Conservation (phyloP, 2,329 filamentous ascomycete genomes). For the Talaromyces marneffei region DNA sequence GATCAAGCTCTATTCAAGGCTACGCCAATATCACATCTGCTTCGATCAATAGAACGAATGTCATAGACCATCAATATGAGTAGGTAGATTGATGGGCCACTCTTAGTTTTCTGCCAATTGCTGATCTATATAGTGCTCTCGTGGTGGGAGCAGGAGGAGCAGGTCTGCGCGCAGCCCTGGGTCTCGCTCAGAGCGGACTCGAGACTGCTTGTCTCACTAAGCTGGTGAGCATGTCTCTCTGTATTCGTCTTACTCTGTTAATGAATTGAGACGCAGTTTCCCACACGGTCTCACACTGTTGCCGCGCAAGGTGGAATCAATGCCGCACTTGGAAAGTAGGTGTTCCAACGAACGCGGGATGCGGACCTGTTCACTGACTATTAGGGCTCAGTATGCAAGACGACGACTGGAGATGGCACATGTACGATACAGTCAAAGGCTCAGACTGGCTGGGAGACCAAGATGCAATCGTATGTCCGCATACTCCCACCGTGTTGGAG, state of each 20-base stretch:
- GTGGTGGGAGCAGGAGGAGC: conserved; percentile 65
- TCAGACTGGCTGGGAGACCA: conserved; percentile 97
- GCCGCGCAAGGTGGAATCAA: conserved; percentile 61
- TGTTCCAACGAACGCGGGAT: conserved; percentile 7
- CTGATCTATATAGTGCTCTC: conserved; percentile 56
- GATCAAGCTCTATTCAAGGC: not conserved
- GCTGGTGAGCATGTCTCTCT: conserved; percentile 27
- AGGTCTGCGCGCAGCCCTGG: conserved; percentile 58
- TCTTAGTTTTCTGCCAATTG: not conserved
- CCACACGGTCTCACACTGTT: conserved; percentile 59
- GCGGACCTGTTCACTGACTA: not conserved
- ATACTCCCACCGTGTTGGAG: not conserved
- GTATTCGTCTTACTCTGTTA: not conserved
- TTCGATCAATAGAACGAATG: not conserved
- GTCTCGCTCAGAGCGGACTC: conserved; percentile 58
- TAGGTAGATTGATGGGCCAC: conserved; percentile 13
- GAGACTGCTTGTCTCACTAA: conserved; percentile 62
- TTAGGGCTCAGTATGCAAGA: conserved; percentile 73
- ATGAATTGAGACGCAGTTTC: conserved; percentile 36
- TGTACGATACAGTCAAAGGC: conserved; percentile 98
- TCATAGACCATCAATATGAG: conserved; percentile 20
- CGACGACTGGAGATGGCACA: conserved; percentile 98
- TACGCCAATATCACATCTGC: not conserved
- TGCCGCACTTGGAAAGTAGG: conserved; percentile 40
- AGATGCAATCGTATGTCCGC: conserved; percentile 62